Percentiles rank a stretch among this genome's conserved stretches.
phyloP scores from a whole-genome alignment of 495 filamentous ascomycete genomes.

The Penicillium tannophilum region DNA sequence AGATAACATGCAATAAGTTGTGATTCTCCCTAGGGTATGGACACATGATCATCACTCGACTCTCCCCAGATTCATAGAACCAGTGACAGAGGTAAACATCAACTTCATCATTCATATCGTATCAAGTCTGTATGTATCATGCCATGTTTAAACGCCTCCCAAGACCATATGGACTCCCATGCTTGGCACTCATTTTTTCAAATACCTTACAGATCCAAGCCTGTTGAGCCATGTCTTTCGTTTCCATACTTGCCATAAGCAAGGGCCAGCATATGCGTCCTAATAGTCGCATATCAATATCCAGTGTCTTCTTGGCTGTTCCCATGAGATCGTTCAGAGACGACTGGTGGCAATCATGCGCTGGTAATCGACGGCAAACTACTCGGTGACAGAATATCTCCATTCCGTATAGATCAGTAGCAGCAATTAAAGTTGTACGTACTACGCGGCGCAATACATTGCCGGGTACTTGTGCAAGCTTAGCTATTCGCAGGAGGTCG shows the following conservation, averaged over 20 bases:
- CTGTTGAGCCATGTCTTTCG: not conserved
- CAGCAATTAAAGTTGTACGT: not conserved
- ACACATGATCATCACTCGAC: not conserved
- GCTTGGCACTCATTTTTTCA: not conserved
- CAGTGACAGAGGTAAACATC: not conserved
- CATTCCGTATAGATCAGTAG: not conserved
- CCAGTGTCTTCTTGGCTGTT: not conserved
- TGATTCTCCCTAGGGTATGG: not conserved
- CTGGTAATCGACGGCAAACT: not conserved
- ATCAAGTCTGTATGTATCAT: not conserved
- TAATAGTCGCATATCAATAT: constrained; percentile 2
- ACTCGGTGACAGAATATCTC: constrained; percentile 2
- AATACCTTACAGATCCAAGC: not conserved
- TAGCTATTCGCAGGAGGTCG: not conserved
- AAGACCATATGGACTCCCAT: not conserved
- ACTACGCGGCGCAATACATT: not conserved
- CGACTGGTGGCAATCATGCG: not conserved
- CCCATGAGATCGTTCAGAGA: constrained; percentile 1
- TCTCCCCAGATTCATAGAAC: not conserved
- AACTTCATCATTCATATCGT: not conserved
- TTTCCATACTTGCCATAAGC: constrained; percentile 2
- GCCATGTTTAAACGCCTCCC: not conserved
- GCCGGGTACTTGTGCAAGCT: not conserved
- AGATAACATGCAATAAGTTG: not conserved
- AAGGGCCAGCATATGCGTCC: constrained; percentile 1